Conservation (phyloP, 2,329 filamentous ascomycete genomes). For the Leptoxyphium fumago region DNA sequence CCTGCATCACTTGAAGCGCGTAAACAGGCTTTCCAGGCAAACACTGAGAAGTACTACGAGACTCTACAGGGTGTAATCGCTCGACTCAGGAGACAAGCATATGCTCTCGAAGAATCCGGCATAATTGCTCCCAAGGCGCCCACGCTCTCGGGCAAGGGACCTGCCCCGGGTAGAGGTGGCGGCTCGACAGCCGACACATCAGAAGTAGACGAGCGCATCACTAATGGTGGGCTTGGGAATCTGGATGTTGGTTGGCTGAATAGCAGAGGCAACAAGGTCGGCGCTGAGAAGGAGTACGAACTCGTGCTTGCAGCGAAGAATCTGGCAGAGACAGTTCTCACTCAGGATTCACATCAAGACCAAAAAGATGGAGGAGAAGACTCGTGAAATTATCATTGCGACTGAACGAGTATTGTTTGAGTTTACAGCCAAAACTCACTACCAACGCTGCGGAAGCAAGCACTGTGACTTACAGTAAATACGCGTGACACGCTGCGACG, state of each 20-base stretch:
- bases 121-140: conserved; percentile 43
- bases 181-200: neutral
- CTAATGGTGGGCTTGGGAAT: conserved; percentile 34
- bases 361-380: too few species aligned
- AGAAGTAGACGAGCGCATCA: conserved; percentile 16
- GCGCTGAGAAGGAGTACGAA: conserved; percentile 70
- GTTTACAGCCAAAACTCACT: too few species aligned
- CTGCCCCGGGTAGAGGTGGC: conserved; percentile 1
- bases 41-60: conserved; percentile 48
- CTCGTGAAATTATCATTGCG: too few species aligned
- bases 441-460: too few species aligned
- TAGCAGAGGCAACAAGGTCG: conserved; percentile 66
- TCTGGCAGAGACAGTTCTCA: conserved; percentile 32
- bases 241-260: conserved; percentile 86
- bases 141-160: conserved; percentile 14
- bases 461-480: too few species aligned
- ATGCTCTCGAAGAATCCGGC: conserved; percentile 66
- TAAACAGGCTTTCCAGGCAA: conserved; percentile 43
- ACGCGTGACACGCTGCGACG: too few species aligned
- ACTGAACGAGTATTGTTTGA: too few species aligned
- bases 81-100: conserved; percentile 58
- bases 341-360: conserved; percentile 3
- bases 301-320: conserved; percentile 50
- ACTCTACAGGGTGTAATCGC: conserved; percentile 63
- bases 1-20: conserved; percentile 35